Conservation (phyloP, 2,329 filamentous ascomycete genomes). For the Talaromyces pinophilus region DNA sequence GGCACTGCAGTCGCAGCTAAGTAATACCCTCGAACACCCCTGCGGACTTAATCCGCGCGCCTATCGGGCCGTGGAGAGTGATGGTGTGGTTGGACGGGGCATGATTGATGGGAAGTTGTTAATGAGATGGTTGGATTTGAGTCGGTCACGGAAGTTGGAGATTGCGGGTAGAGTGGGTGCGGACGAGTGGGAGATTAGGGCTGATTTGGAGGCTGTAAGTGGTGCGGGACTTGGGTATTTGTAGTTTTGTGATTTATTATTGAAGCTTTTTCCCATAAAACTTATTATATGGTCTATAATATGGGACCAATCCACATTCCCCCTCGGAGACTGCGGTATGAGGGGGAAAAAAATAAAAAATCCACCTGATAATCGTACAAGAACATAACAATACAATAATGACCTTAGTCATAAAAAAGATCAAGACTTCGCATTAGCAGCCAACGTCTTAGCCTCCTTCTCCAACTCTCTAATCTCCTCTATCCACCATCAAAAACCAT, state of each 20-base stretch:
- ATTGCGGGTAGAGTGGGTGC: slow-evolving; percentile 72
- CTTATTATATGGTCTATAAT: not conserved
- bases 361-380: not conserved
- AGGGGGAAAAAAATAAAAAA: not conserved
- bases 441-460: slow-evolving; percentile 39
- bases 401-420: not conserved
- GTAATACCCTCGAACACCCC: slow-evolving; percentile 71
- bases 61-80: slow-evolving; percentile 62
- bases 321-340: not conserved
- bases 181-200: slow-evolving; percentile 66
- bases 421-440: slow-evolving; percentile 26
- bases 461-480: slow-evolving; percentile 40
- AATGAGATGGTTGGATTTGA: slow-evolving; percentile 72
- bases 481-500: slow-evolving; percentile 24
- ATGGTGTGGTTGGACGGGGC: slow-evolving; percentile 57
- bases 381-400: slow-evolving; percentile 16
- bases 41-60: slow-evolving; percentile 82
- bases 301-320: not conserved
- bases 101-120: slow-evolving; percentile 79
- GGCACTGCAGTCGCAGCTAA: slow-evolving; percentile 76
- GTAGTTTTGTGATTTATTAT: slow-evolving; percentile 26
- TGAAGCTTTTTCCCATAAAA: not conserved
- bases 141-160: slow-evolving; percentile 69
- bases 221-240: slow-evolving; percentile 62
- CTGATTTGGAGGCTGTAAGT: slow-evolving; percentile 66